Conservation (phyloP, 139 green algal genomes). For the Nannochloris sp. region DNA sequence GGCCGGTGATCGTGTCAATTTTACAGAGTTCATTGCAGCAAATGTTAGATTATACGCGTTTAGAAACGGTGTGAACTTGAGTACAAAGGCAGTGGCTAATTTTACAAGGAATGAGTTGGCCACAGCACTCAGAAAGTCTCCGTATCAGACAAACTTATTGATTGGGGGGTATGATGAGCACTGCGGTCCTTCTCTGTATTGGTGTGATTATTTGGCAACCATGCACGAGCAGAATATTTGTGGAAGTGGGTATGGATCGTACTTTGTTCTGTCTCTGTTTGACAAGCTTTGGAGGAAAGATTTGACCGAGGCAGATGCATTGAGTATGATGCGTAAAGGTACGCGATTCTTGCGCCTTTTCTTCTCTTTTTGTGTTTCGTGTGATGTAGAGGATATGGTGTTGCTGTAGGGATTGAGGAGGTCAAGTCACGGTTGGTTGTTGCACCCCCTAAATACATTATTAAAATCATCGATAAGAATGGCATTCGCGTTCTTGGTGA, state of each 20-base stretch:
- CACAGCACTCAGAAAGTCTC: slow-evolving; percentile 78
- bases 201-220: slow-evolving; percentile 97
- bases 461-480: slow-evolving; percentile 93
- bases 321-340: slow-evolving; percentile 79
- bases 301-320: slow-evolving; percentile 73
- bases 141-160: slow-evolving; percentile 91
- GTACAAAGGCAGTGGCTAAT: slow-evolving; percentile 83
- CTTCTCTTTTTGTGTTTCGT: not conserved
- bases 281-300: slow-evolving; percentile 91
- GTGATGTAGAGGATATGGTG: not conserved
- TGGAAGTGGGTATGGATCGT: slow-evolving; percentile 90
- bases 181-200: slow-evolving; percentile 82
- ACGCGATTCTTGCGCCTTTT: slow-evolving; percentile 1
- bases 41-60: slow-evolving; percentile 90
- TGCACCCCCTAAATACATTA: slow-evolving; percentile 75
- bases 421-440: slow-evolving; percentile 75
- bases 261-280: slow-evolving; percentile 91
- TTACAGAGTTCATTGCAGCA: slow-evolving; percentile 77
- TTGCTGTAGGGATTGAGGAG: slow-evolving; percentile 57
- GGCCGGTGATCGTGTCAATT: slow-evolving; percentile 83
- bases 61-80: slow-evolving; percentile 68
- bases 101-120: slow-evolving; percentile 89
- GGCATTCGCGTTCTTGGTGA: slow-evolving; percentile 49
- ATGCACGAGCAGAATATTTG: slow-evolving; percentile 93
- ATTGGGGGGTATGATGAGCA: slow-evolving; percentile 87